Conservation (phyloP, 768 basidiomycete genomes). For the Leccinum uliginosum region DNA sequence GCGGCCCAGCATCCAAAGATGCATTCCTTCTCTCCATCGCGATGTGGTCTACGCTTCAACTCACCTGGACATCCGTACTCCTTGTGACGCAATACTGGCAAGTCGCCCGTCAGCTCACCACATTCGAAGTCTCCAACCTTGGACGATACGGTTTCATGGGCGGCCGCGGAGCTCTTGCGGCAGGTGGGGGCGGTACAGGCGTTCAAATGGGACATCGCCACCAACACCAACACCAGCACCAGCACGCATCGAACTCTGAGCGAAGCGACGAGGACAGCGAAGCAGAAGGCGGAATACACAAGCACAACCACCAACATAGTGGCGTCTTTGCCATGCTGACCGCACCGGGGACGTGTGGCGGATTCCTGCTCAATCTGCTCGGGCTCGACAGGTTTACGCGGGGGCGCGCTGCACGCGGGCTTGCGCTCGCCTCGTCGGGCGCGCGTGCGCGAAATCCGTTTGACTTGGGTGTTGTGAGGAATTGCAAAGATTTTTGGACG, state of each 20-base stretch:
- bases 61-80: constrained; percentile 91
- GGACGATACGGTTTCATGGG: constrained; percentile 98
- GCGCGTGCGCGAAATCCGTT: constrained; percentile 86
- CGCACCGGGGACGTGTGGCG: constrained; percentile 32
- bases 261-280: constrained; percentile 45
- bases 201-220: constrained; percentile 82
- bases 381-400: constrained; percentile 94
- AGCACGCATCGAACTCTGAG: constrained; percentile 32
- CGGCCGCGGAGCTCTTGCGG: constrained; percentile 69
- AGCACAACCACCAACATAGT: constrained; percentile 44
- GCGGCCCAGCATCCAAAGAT: constrained; percentile 67
- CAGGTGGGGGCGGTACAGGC: constrained; percentile 40
- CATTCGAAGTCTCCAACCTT: constrained; percentile 91
- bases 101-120: constrained; percentile 91
- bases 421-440: constrained; percentile 53
- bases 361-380: constrained; percentile 84
- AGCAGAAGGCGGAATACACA: constrained; percentile 31
- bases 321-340: constrained; percentile 31
- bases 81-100: constrained; percentile 89
- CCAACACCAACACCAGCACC: constrained; percentile 21
- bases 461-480: constrained; percentile 70
- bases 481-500: constrained; percentile 95
- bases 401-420: constrained; percentile 83
- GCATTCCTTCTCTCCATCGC: constrained; percentile 81
- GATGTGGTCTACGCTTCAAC: constrained; percentile 85